phyloP scores from a whole-genome alignment of 1,284 basidiomycete genomes.

The Sparassis latifolia region DNA sequence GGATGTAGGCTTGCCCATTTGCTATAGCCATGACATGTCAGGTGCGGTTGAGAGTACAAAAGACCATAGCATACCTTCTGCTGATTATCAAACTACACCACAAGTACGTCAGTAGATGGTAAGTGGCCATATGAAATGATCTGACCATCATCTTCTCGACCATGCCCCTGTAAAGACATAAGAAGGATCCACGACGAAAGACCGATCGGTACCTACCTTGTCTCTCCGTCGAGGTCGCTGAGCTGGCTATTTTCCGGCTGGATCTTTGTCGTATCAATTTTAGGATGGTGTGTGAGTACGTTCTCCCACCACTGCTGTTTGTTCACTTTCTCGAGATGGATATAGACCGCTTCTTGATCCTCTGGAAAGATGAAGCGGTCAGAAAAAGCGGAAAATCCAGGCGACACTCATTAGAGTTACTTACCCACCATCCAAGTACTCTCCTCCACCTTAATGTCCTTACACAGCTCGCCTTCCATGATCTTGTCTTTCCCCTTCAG shows the following conservation, averaged over 20 bases:
- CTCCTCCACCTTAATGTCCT: constrained; percentile 92
- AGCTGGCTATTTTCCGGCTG: constrained; percentile 94
- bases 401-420: not conserved
- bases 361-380: constrained; percentile 40
- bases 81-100: constrained; percentile 86
- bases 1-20: constrained; percentile 93
- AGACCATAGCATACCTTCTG: constrained; percentile 63
- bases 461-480: constrained; percentile 86
- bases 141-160: constrained; percentile 99
- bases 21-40: constrained; percentile 38
- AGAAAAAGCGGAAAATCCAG: constrained; percentile 1
- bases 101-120: too few species aligned
- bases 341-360: constrained; percentile 66
- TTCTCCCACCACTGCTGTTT: constrained; percentile 97
- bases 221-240: constrained; percentile 92
- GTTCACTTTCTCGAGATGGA: constrained; percentile 88
- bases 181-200: not conserved
- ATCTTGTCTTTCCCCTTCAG: constrained; percentile 85
- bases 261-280: constrained; percentile 96
- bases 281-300: constrained; percentile 90
- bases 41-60: constrained; percentile 4
- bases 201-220: constrained; percentile 45
- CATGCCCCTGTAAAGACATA: constrained; percentile 64
- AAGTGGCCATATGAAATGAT: not conserved
- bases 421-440: constrained; percentile 94